These are phyloP conservation scores for Myxozyma neglecta DNA, from an alignment of 805 yeast genomes.

Conservation along the genomic window DNA sequence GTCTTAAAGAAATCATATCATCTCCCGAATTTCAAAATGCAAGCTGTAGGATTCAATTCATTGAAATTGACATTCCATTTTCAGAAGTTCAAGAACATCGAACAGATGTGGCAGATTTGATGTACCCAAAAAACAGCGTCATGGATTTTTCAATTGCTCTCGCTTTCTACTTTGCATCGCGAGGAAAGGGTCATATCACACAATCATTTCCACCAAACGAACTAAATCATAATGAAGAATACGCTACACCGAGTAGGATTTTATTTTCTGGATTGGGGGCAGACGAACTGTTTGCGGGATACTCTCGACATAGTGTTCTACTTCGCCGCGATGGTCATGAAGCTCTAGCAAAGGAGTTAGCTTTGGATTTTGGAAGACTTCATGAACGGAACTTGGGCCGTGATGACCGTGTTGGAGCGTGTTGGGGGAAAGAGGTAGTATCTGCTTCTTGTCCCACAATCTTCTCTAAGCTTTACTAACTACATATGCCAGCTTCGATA, in stretches of 20 bases:
- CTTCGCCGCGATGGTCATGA: slow-evolving; percentile 43
- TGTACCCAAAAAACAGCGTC: slow-evolving; percentile 83
- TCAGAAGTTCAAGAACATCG: slow-evolving; percentile 57
- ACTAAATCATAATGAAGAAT: slow-evolving; percentile 34
- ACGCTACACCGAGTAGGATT: slow-evolving; percentile 61
- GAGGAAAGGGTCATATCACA: slow-evolving; percentile 48
- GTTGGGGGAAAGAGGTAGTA: slow-evolving; percentile 89
- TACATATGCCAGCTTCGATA: slow-evolving; percentile 43
- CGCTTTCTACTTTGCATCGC: slow-evolving; percentile 90
- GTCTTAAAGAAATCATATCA: slow-evolving; percentile 51
- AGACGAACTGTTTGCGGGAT: slow-evolving; percentile 95
- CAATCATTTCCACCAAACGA: slow-evolving; percentile 13
- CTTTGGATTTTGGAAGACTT: slow-evolving; percentile 68
- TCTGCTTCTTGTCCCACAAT: not conserved
- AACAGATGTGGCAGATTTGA: slow-evolving; percentile 58
- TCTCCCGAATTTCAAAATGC: not conserved
- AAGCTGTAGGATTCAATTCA: slow-evolving; percentile 19
- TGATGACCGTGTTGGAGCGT: slow-evolving; percentile 83
- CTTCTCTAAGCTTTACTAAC: slow-evolving; percentile 58
- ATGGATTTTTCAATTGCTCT: slow-evolving; percentile 96
- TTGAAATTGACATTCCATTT: slow-evolving; percentile 71
- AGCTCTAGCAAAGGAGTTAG: slow-evolving; percentile 59
- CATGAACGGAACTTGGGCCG: slow-evolving; percentile 81
- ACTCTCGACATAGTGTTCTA: slow-evolving; percentile 67
- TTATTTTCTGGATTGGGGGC: slow-evolving; percentile 93